phyloP scores from a whole-genome alignment of 768 basidiomycete species.

The Leccinum variicolor region DNA sequence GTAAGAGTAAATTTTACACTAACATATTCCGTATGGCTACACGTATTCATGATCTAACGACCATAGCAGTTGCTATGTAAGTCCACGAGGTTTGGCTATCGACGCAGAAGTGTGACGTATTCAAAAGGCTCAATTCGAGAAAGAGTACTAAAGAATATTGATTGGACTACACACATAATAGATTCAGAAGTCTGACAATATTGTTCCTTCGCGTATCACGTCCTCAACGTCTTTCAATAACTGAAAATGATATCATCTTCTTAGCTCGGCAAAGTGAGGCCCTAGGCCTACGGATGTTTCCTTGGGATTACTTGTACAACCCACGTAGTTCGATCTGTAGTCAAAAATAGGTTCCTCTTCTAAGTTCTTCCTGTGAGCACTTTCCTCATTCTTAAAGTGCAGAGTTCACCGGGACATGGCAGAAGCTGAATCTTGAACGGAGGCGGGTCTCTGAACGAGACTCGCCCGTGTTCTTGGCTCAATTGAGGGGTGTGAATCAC shows the following conservation, averaged over 20 bases:
- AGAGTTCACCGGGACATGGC: too few relatives aligned
- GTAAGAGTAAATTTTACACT: conserved; percentile 8
- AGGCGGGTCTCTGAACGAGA: too few relatives aligned
- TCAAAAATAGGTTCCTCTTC: too few relatives aligned
- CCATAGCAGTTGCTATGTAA: conserved; percentile 9
- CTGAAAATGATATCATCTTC: not conserved
- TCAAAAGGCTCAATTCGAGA: not conserved
- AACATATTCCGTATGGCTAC: not conserved
- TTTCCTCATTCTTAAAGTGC: too few relatives aligned
- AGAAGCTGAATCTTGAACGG: too few relatives aligned
- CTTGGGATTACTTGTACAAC: too few relatives aligned
- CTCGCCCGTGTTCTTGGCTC: too few relatives aligned
- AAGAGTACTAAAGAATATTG: not conserved
- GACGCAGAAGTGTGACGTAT: not conserved
- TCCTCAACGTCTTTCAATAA: not conserved
- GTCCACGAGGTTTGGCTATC: not conserved
- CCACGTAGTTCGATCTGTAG: too few relatives aligned
- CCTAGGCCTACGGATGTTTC: too few relatives aligned
- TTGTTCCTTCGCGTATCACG: not conserved
- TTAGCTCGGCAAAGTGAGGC: too few relatives aligned
- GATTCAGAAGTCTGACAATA: not conserved
- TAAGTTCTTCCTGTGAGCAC: too few relatives aligned
- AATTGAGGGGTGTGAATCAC: too few relatives aligned
- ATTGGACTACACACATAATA: not conserved
- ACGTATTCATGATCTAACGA: not conserved